A percentile compares a stretch with the other conserved stretches of the same genome.
phyloP scores from a whole-genome alignment of 2,329 filamentous ascomycete species.

The Cadophora gregata region DNA sequence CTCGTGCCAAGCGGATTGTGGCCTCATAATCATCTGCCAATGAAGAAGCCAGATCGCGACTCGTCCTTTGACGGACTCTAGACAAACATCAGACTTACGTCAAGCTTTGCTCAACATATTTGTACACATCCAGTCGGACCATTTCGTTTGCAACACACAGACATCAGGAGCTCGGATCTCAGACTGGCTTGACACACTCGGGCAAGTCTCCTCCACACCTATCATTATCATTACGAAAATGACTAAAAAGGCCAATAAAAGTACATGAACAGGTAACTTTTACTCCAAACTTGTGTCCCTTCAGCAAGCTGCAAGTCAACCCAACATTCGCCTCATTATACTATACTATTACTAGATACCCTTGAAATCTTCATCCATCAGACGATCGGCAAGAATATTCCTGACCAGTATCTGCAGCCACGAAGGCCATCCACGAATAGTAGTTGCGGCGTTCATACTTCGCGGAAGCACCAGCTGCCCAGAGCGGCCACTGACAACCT shows the following conservation, averaged over 20 bases:
- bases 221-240: not conserved
- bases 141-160: not conserved
- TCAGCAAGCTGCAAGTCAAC: not conserved
- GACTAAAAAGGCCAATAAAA: not conserved
- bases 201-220: not conserved
- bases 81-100: constrained; percentile 2
- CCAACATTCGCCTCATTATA: not conserved
- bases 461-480: constrained; percentile 61
- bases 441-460: constrained; percentile 19
- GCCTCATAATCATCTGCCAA: not conserved
- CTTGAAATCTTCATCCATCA: constrained; percentile 9
- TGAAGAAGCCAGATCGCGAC: not conserved
- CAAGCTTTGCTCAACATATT: not conserved
- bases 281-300: not conserved
- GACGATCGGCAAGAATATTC: constrained; percentile 30
- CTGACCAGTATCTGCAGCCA: constrained; percentile 38
- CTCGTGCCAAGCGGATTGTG: not conserved
- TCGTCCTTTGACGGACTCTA: not conserved
- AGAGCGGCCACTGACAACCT: constrained; percentile 58
- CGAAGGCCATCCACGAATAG: constrained; percentile 39
- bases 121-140: not conserved
- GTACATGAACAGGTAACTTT: not conserved
- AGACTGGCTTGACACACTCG: constrained; percentile 7
- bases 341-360: not conserved
- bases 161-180: constrained; percentile 11